These are phyloP conservation scores for Coemansia sp. DNA, from an alignment of 192 early-diverging fungal species.

Conservation along the genomic window DNA sequence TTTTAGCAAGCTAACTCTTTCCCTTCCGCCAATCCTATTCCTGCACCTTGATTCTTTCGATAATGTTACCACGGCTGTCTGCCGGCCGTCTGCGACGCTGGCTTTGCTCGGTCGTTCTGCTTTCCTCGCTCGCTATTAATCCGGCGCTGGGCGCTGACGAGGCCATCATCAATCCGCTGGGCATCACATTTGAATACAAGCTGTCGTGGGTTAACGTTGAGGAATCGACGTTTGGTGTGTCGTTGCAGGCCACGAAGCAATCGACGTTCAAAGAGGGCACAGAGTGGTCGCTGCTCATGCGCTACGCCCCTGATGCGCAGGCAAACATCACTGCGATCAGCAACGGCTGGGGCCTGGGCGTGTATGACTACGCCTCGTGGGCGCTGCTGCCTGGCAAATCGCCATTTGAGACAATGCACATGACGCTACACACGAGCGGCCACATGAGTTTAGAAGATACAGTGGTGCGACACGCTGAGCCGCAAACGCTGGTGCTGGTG, in stretches of 20 bases:
- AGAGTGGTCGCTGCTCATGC: slow-evolving; percentile 40
- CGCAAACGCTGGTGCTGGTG: slow-evolving; percentile 22
- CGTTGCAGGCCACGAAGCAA: slow-evolving; percentile 21
- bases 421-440: slow-evolving; percentile 36
- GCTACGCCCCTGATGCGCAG: slow-evolving; percentile 23
- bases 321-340: slow-evolving; percentile 38
- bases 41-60: neutral
- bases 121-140: slow-evolving; percentile 1
- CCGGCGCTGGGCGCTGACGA: slow-evolving; percentile 6
- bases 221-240: slow-evolving; percentile 39
- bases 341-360: slow-evolving; percentile 36
- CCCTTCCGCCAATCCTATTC: neutral
- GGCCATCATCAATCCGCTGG: slow-evolving; percentile 13
- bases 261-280: slow-evolving; percentile 14
- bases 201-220: slow-evolving; percentile 41
- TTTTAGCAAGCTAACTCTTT: neutral
- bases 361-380: slow-evolving; percentile 47
- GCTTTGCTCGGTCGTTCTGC: slow-evolving; percentile 6
- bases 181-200: slow-evolving; percentile 43
- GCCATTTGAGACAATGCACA: slow-evolving; percentile 26
- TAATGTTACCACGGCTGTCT: neutral
- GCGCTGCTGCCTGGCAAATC: slow-evolving; percentile 24
- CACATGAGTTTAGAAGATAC: slow-evolving; percentile 39
- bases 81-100: slow-evolving; percentile 10
- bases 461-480: slow-evolving; percentile 26